A percentile compares a stretch with the other conserved stretches of the same genome.
These are phyloP conservation scores for Fusarium lyarnte DNA, from an alignment of 2,329 filamentous ascomycete genomes.

Conservation along the genomic window DNA sequence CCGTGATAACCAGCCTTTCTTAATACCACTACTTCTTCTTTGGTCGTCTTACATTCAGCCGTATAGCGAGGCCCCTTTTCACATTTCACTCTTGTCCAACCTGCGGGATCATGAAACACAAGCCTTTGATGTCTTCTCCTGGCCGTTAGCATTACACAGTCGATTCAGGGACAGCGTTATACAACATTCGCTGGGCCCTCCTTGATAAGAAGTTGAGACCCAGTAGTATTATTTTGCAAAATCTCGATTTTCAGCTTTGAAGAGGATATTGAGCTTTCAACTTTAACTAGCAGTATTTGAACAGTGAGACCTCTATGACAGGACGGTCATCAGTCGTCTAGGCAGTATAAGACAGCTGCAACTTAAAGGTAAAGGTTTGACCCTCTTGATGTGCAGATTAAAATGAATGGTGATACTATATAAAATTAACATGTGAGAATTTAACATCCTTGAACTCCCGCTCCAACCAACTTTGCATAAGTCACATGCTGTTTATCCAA, in stretches of 20 bases:
- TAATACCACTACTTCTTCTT: background rate
- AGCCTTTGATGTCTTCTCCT: background rate
- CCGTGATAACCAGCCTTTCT: background rate
- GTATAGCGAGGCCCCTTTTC: background rate
- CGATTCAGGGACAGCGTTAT: background rate
- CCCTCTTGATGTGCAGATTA: background rate
- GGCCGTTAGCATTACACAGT: background rate
- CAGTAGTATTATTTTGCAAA: background rate
- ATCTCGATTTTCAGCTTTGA: background rate
- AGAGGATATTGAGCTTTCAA: background rate
- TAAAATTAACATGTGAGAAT: conserved; percentile 15
- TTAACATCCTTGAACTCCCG: conserved; percentile 23
- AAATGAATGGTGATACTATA: background rate
- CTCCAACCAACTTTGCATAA: background rate
- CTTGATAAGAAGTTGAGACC: background rate
- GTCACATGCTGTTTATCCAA: conserved; percentile 54
- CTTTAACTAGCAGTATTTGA: background rate
- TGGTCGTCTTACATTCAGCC: background rate
- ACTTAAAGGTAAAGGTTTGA: background rate
- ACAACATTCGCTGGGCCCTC: background rate
- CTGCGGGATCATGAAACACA: background rate
- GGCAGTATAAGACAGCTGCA: background rate
- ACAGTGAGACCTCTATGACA: background rate
- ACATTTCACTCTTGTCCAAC: background rate
- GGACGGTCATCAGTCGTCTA: too few relatives aligned